Evolutionary conservation across 2,329 filamentous ascomycete species (phyloP), one percentile per base, ranked within the genome.

Genomic region (Rhynchosporium agropyri): DNA sequence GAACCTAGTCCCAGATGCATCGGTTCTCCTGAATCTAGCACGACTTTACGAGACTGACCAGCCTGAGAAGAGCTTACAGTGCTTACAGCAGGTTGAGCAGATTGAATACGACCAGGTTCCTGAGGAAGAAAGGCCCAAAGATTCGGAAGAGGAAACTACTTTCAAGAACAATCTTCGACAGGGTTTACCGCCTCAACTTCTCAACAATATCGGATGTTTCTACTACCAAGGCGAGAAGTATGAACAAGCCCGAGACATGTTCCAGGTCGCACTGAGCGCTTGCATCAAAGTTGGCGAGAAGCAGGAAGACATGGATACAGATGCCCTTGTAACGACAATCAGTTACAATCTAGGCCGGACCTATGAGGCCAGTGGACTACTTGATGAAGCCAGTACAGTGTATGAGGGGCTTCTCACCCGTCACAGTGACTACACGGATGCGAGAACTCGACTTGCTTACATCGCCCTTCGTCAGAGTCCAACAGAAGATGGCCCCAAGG

Each of bases 171-270:
- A 83, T 15, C 81, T 96, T 33, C 88, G 92, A 60, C 90, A 93
- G 73, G 82, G 89, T 63, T 80, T 99, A 1, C 91, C 93, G 0
- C 95, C 95, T 3, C 92, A 97, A 73, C 82, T 98, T 2, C 83
- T 99, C 49, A 99, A 98, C 81, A 99, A 99, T 75, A 96, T 98
- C 74, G 95, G 91, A 4, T 97, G 93, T 76, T 98, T 98, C 77
- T 87, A 96, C 69, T 97, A 92, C 69, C 92, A 97, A 74, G 84
- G 87, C 2, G 92, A 96, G 71, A 92, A 92, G 73, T 88, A 90
- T 67, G 86, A 89, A 26, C 81, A 86, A 65, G 93, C 95, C 28
- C 89, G 91, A 68, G 89, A 94, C 57, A 84, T 96, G 78, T 99
- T 98, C 74, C 91, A 99, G 75, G 88, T 90, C n/a, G 95, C 93